Evolutionary conservation across 108 stramenopile species (phyloP).

Genomic region (Skeletonema potamos): DNA sequence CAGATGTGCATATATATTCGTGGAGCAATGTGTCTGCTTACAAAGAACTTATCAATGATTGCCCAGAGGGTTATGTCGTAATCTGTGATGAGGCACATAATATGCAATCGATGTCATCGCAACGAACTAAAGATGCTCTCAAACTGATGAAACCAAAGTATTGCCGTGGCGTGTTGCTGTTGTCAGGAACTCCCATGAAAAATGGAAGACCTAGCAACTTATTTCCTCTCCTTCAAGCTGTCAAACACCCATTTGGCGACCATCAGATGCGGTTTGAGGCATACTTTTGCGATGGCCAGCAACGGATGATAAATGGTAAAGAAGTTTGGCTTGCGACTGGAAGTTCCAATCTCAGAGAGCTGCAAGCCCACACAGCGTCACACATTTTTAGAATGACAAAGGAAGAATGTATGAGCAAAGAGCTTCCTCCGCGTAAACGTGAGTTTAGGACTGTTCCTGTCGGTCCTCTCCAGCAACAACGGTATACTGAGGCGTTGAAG

Average conservation of each 20-base stretch:
- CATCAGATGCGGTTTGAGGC: constrained; percentile 69
- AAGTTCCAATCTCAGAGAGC: constrained; percentile 38
- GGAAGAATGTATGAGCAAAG: constrained; percentile 71
- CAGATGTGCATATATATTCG: constrained; percentile 49
- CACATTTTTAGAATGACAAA: constrained; percentile 81
- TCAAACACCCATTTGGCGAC: constrained; percentile 78
- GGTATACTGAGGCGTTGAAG: constrained; percentile 61
- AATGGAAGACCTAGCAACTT: constrained; percentile 84
- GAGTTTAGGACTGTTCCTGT: constrained; percentile 63
- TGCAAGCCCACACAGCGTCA: constrained; percentile 53
- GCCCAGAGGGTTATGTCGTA: constrained; percentile 53
- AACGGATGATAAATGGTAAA: constrained; percentile 38
- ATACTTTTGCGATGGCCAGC: constrained; percentile 75
- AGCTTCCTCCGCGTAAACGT: constrained; percentile 67
- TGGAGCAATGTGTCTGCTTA: constrained; percentile 65
- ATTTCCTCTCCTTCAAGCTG: constrained; percentile 79
- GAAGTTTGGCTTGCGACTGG: constrained; percentile 62
- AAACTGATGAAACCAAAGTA: constrained; percentile 38
- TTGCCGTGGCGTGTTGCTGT: constrained; percentile 71
- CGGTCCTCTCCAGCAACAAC: constrained; percentile 48
- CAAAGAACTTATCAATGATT: constrained; percentile 14
- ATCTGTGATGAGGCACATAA: constrained; percentile 81
- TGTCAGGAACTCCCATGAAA: constrained; percentile 92
- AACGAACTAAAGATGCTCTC: constrained; percentile 65
- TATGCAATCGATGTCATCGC: constrained; percentile 71